Conservation (phyloP, 345 rosid species). For the Murraya koenigii region DNA sequence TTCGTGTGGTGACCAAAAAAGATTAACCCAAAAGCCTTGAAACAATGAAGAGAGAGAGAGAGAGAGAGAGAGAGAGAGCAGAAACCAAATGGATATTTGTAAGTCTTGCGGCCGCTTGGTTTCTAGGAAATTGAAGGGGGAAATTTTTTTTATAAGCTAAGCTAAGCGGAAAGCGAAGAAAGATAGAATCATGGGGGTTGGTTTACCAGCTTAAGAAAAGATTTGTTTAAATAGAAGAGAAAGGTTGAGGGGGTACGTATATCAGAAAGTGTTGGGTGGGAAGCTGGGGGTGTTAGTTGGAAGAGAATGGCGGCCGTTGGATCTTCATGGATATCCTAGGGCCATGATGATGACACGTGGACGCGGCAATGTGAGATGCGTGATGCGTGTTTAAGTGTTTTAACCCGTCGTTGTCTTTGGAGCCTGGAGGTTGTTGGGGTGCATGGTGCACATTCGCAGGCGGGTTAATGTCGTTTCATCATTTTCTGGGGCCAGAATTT, state of each 20-base stretch:
- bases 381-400: neutral
- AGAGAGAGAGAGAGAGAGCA: neutral
- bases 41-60: neutral
- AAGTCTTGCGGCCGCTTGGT: constrained; percentile 5
- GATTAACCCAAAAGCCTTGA: neutral
- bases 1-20: neutral
- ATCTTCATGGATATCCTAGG: constrained; percentile 17
- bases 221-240: constrained; percentile 14
- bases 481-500: neutral
- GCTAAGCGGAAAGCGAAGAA: neutral
- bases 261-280: neutral
- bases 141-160: neutral
- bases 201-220: neutral
- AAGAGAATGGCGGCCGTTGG: constrained; percentile 1
- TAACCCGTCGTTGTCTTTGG: constrained; percentile 10
- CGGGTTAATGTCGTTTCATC: neutral
- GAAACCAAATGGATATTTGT: neutral
- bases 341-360: constrained; percentile 10
- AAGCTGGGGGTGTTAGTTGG: constrained; percentile 22
- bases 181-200: neutral
- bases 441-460: neutral
- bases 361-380: constrained; percentile 12
- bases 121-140: neutral
- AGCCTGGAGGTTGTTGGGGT: constrained; percentile 10
- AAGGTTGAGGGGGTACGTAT: neutral